Percentiles rank a stretch among this genome's conserved stretches.
phyloP scores from a whole-genome alignment of 2,329 filamentous ascomycete genomes.

The Aspergillus sp. region DNA sequence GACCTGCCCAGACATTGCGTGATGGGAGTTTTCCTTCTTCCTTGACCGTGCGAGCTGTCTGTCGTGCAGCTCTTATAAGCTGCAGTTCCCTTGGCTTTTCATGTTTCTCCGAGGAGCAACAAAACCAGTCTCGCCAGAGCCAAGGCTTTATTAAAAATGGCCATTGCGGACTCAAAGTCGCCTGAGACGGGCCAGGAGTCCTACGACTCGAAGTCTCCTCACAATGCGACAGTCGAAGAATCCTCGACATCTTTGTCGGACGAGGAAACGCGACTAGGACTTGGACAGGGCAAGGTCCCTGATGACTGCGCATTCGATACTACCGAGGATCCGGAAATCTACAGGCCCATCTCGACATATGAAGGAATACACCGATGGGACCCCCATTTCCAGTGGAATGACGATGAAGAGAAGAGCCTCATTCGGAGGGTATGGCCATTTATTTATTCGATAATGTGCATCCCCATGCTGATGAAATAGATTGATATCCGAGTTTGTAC shows the following conservation, averaged over 20 bases:
- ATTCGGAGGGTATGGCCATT: conserved; percentile 28
- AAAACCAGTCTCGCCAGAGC: not conserved
- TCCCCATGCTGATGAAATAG: conserved; percentile 10
- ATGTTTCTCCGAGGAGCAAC: not conserved
- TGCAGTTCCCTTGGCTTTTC: not conserved
- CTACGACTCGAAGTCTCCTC: conserved; percentile 6
- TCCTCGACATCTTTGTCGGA: conserved; percentile 11
- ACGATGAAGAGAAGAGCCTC: conserved; percentile 38
- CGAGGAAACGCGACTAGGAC: conserved; percentile 2
- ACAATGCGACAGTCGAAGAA: conserved; percentile 3
- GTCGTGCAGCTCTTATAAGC: not conserved
- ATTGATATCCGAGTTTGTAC: conserved; percentile 38
- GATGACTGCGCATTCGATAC: conserved; percentile 29
- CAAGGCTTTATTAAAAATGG: conserved; percentile 7
- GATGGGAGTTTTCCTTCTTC: not conserved
- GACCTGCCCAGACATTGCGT: too few relatives aligned
- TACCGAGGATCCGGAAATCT: conserved; percentile 28
- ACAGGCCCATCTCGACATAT: conserved; percentile 37
- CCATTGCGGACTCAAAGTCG: conserved; percentile 11
- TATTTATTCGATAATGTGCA: not conserved
- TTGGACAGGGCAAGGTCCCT: conserved; percentile 3
- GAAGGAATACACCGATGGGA: conserved; percentile 46
- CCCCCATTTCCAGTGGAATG: conserved; percentile 39
- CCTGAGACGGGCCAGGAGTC: not conserved
- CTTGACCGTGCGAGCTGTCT: not conserved